Percentiles rank a stretch among this genome's conserved stretches.
Conservation (phyloP, 495 filamentous ascomycete species). For the Aspergillus wentii region DNA sequence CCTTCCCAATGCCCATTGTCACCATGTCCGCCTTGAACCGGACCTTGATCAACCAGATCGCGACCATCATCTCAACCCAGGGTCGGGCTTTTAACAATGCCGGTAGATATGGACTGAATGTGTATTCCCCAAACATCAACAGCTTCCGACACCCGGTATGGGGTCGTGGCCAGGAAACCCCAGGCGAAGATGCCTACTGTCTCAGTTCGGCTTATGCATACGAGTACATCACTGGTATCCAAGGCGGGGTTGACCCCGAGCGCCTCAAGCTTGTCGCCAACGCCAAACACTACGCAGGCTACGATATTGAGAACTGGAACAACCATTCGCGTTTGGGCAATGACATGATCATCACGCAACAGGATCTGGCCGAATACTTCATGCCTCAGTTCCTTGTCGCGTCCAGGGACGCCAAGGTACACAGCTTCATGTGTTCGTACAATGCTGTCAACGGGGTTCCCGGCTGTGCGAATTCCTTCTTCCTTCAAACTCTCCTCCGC, state of each 20-base stretch:
- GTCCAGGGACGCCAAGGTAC: conserved; percentile 48
- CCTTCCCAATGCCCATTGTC: conserved; percentile 57
- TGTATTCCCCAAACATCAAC: conserved; percentile 68
- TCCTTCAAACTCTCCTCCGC: conserved; percentile 54
- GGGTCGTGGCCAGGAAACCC: conserved; percentile 60
- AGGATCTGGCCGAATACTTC: conserved; percentile 53
- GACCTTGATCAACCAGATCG: conserved; percentile 53
- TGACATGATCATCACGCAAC: conserved; percentile 49
- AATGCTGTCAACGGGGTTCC: conserved; percentile 59
- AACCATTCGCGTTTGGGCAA: conserved; percentile 49
- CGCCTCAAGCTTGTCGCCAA: conserved; percentile 55
- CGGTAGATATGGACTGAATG: conserved; percentile 52
- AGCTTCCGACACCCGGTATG: conserved; percentile 57
- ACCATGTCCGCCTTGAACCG: conserved; percentile 59
- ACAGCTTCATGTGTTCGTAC: conserved; percentile 58
- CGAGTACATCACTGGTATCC: conserved; percentile 55
- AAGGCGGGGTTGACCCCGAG: conserved; percentile 45
- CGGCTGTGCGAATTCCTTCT: conserved; percentile 49
- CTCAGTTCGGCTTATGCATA: conserved; percentile 50
- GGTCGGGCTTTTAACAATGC: conserved; percentile 64
- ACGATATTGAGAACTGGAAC: conserved; percentile 60
- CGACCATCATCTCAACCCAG: conserved; percentile 55
- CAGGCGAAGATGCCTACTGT: conserved; percentile 56
- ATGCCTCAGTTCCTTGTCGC: conserved; percentile 31
- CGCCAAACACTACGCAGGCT: conserved; percentile 61